phyloP scores from a whole-genome alignment of 1,284 basidiomycete genomes.

The Fomes fomentarius region DNA sequence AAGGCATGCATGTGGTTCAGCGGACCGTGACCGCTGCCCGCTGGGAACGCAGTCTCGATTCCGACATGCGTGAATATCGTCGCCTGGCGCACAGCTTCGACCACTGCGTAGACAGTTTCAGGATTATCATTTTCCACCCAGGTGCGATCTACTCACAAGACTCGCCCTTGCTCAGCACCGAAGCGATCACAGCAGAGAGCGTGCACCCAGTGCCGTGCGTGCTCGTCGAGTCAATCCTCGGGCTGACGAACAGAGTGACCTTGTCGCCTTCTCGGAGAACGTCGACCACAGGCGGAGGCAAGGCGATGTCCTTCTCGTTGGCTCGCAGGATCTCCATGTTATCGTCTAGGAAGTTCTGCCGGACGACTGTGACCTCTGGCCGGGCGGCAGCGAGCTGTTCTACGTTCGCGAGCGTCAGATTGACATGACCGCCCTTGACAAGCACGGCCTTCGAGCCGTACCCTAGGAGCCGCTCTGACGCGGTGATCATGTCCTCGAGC shows the following conservation, averaged over 20 bases:
- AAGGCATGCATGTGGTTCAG: constrained; percentile 84
- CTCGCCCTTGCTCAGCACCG: constrained; percentile 60
- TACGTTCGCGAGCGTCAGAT: constrained; percentile 50
- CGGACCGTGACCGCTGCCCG: constrained; percentile 85
- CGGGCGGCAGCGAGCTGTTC: constrained; percentile 30
- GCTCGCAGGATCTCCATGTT: constrained; percentile 66
- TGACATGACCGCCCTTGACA: constrained; percentile 88
- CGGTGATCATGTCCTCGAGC: constrained; percentile 67
- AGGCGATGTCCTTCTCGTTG: constrained; percentile 25
- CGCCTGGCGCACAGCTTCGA: constrained; percentile 61
- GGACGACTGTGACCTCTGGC: constrained; percentile 40
- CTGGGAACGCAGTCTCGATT: constrained; percentile 70
- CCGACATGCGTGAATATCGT: constrained; percentile 78
- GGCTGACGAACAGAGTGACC: constrained; percentile 64
- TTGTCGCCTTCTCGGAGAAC: constrained; percentile 55
- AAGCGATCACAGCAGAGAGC: constrained; percentile 82
- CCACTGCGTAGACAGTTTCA: constrained; percentile 42
- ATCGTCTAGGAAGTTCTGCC: constrained; percentile 48
- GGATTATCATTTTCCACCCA: neutral
- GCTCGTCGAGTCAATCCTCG: constrained; percentile 67
- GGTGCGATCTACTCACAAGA: constrained; percentile 41
- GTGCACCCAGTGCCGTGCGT: constrained; percentile 98
- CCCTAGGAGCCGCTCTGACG: constrained; percentile 55
- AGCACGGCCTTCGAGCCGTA: constrained; percentile 67
- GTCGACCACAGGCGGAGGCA: constrained; percentile 69